A percentile compares a stretch with the other conserved stretches of the same genome.
These are phyloP conservation scores for Dactylis glomerata DNA, from an alignment of 176 grass and related monocot genomes.

Conservation along the genomic window DNA sequence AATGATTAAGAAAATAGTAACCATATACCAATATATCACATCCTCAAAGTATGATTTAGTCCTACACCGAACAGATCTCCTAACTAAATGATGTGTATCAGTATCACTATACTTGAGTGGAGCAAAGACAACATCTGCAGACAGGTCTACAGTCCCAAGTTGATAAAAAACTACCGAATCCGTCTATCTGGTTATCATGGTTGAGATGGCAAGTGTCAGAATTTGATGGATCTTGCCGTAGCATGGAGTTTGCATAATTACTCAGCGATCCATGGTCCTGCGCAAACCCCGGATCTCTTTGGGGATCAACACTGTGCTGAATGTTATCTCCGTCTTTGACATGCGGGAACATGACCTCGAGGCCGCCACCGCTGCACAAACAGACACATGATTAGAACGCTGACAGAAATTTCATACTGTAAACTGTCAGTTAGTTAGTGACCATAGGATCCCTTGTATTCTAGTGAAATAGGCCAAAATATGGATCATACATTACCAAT, in stretches of 20 bases:
- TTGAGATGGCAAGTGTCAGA: background rate
- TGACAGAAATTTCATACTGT: background rate
- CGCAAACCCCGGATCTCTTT: background rate
- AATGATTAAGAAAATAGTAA: background rate
- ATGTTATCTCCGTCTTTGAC: background rate
- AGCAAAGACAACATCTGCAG: background rate
- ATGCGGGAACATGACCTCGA: background rate
- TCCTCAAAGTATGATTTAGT: background rate
- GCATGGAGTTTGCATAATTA: background rate
- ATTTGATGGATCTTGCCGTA: background rate
- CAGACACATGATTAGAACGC: background rate
- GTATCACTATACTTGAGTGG: background rate
- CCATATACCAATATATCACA: conserved; percentile 1
- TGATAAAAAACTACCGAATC: background rate
- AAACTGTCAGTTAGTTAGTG: background rate
- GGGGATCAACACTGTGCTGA: background rate
- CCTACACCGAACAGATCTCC: background rate
- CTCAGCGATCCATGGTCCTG: background rate
- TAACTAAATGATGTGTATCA: background rate
- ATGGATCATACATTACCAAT: background rate
- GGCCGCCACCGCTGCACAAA: background rate
- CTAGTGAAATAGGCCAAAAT: background rate
- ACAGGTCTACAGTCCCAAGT: background rate
- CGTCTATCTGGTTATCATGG: background rate
- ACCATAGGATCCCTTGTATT: background rate